Evolutionary conservation across 768 basidiomycete genomes (phyloP).

Genomic region (Filobasidium floriforme): DNA sequence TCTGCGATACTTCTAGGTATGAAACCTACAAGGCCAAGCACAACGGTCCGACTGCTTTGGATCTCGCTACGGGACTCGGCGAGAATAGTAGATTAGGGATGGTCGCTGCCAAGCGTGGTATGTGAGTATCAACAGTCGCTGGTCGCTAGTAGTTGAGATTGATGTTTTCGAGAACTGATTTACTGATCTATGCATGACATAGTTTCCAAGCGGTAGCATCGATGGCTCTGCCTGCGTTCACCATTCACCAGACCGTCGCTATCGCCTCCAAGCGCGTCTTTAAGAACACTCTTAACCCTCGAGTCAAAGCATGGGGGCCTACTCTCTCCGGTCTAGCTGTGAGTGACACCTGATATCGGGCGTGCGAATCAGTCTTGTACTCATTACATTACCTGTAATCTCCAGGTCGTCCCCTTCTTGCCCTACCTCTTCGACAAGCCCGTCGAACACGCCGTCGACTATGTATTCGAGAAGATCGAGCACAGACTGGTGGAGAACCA

Average conservation of each 20-base stretch:
- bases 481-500: conserved; percentile 21
- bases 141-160: neutral
- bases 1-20: too few relatives aligned
- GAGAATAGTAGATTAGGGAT: conserved; percentile 41
- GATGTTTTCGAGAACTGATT: neutral
- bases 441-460: conserved; percentile 39
- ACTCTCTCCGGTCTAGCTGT: conserved; percentile 29
- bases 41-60: conserved; percentile 42
- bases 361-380: too few relatives aligned
- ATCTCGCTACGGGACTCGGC: conserved; percentile 39
- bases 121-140: conserved; percentile 19
- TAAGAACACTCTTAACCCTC: conserved; percentile 32
- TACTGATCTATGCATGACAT: neutral
- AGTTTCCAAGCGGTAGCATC: conserved; percentile 43
- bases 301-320: conserved; percentile 43
- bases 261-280: conserved; percentile 37
- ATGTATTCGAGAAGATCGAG: conserved; percentile 38
- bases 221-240: conserved; percentile 46
- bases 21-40: conserved; percentile 45
- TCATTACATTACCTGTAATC: too few relatives aligned
- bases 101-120: conserved; percentile 43
- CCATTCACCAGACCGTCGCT: conserved; percentile 44
- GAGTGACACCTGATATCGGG: too few relatives aligned
- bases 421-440: conserved; percentile 45
- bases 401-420: conserved; percentile 37